Percentiles rank a stretch among this genome's conserved stretches.
phyloP scores from a whole-genome alignment of 2,329 filamentous ascomycete genomes.

The Sporothrix schenckii region DNA sequence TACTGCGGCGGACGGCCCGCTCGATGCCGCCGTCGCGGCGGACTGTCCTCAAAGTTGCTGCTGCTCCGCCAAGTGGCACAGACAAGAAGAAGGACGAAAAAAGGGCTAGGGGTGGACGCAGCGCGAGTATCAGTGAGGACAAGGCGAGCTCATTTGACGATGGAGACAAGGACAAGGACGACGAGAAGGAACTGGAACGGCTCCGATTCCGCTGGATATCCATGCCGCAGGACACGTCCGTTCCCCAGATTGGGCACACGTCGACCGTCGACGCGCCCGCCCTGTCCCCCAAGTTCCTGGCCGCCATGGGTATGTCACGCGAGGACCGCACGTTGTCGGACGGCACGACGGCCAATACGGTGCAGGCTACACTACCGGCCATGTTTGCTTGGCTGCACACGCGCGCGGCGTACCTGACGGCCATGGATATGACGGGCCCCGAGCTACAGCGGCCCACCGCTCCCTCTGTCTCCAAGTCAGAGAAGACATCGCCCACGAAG shows the following conservation, averaged over 20 bases:
- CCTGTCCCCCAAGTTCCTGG: constrained; percentile 28
- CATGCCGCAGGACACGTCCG: constrained; percentile 29
- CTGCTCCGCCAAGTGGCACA: neutral
- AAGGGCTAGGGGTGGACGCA: neutral
- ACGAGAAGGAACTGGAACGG: neutral
- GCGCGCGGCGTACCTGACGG: constrained; percentile 34
- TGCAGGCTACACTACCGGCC: constrained; percentile 35
- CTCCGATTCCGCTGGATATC: constrained; percentile 33
- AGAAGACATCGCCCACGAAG: constrained; percentile 21
- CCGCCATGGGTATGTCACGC: constrained; percentile 24
- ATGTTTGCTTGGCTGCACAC: constrained; percentile 38
- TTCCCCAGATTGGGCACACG: constrained; percentile 33
- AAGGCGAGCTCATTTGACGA: constrained; percentile 1
- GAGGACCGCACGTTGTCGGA: constrained; percentile 28
- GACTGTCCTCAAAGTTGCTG: constrained; percentile 32
- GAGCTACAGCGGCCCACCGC: constrained; percentile 33
- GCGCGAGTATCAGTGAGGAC: constrained; percentile 18
- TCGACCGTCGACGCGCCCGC: constrained; percentile 31
- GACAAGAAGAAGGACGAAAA: constrained; percentile 16
- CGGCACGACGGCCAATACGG: constrained; percentile 33
- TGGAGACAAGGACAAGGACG: neutral
- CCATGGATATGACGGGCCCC: constrained; percentile 33
- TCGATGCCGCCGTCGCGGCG: constrained; percentile 34
- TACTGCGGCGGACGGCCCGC: constrained; percentile 34
- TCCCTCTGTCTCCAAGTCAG: neutral